Evolutionary conservation across 257 asterid species (phyloP), one percentile per base, ranked within the genome.

Genomic region (Solanum pimpinellifolium): DNA sequence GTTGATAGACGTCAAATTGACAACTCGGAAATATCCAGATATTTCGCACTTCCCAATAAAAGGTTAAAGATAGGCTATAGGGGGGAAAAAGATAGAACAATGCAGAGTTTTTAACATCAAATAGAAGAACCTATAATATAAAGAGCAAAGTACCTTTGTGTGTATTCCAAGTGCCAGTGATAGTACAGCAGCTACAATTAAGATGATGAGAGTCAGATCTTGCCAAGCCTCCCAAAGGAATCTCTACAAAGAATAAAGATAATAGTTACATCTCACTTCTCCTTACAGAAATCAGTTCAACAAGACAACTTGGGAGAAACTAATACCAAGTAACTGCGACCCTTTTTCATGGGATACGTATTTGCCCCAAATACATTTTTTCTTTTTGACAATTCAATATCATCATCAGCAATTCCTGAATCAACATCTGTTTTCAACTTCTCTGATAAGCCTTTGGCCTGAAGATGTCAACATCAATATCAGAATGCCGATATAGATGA

Each of bases 191-290:
- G 99, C 98, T 87, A 97, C 78, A 49, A 94, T 95, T 88, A 97
- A 91, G 91, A 97, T 95, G 86, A 97, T 93, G 91, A 97, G 98
- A 81, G 99, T 97, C 83, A 94, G 88, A 87, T 97, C 99, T 88
- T 96, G 98, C 99, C 98, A 95, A 87, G 98, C 94, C 86, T 96
- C 99, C 99, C 98, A 96, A 56, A 96, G 93, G 93, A 97, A 97
- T 88, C 88, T 92, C 99, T 97, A 89, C 84, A 91, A 31, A 68
- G 83, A 85, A 88, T 60, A 39, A 82, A 80, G 62, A 82, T 21
- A 70, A 73, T 25, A 68, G 75, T 82, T 49, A 85, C 39, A 91
- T 39, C 29, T 11, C 41, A 39, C 52, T 74, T 87, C 21, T 59
- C 83, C 56, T 37, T 14, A 15, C 37, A 88, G 41, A 44, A 65